Base-by-base conservation (phyloP, 805 yeast species). In the Wickerhamiella sergipiensis region DNA sequence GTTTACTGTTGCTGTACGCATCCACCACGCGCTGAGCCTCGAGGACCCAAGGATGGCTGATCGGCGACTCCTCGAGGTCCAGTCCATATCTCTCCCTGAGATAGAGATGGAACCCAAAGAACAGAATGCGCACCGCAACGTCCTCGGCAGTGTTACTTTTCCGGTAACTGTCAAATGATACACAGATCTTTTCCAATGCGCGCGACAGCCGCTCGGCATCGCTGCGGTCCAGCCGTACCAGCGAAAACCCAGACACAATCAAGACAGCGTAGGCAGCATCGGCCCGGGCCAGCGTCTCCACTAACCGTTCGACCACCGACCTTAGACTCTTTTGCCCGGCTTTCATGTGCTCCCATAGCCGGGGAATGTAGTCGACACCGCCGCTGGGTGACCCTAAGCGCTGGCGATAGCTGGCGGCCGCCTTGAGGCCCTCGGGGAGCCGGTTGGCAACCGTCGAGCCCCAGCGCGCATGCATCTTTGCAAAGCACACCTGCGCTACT, bases 401-500 rank as follows among this genome's bases (percentile, higher is more conserved):
- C 19, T 6, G 17, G 6, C 44, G 22, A 18, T 43, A 24, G 2
- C 15, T 18, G 2, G 21, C 22, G 1, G 50, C 54, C 2, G 43
- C 33, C 15, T 13, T 15, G 6, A 48, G 22, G 9, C 55, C 50
- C 36, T 48, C 48, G 15, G 46, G 40, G 44, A 45, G 50, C 15
- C 45, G 42, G 45, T 18, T 21, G 31, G 45, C 47, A 33, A 15
- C 49, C 31, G 17, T n/a, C 12, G 43, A 31, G 47, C 46, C 43
- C 53, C 46, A 47, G 24, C n/a, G 15, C 13, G 13, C 24, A 3
- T 17, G 42, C 36, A 49, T 43, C 2, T 10, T 7, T 12, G 33
- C 46, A 21, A 47, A 46, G 17, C 51, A 46, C 7, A 33, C 45
- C 19, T 43, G 50, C 2, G 54, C 52, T 4, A 21, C 29, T 19